Base-by-base conservation (phyloP, 352 stramenopile genomes). In the Globisporangium okanoganense region DNA sequence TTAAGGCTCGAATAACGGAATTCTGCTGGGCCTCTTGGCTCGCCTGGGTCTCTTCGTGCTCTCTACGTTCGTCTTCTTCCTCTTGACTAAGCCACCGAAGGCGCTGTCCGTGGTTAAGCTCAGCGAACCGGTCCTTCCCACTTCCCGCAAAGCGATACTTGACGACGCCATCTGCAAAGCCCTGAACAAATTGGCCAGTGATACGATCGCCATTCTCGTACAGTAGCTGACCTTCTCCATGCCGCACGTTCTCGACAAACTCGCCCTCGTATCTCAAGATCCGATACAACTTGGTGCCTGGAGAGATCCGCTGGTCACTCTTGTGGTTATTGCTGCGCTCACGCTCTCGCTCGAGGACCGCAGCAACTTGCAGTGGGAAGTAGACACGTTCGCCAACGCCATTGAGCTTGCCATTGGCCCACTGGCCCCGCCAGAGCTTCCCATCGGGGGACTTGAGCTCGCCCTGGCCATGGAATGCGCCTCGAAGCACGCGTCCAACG, bases 141-240 rank as follows among this genome's bases (percentile, higher is more conserved):
- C 69, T 70, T 1, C 61, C 53, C 1, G 58, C 60, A 20, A 90
- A 84, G 0, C 58, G 55, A 36, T 87, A 90, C 22, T 50, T 59
- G 1, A 69, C 78, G 2, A 82, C 43, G 0, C 83, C 83, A 14
- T 80, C 47, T 0, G 70, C 70, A 49, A 87, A 85, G 0, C 81
- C 81, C 4, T 75, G 57, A 0, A 64, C 60, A 31, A 90, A 91
- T 18, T 56, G 12, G 1, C 81, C 83, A 8, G 38, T 45, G 22
- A 93, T 44, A 29, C 61, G 70, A 47, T 82, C 72, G 1, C 83
- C 83, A n/a, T 89, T 90, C 20, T 78, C 70, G 44, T 76, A 88
- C 25, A 85, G 61, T 29, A 83, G 16, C 12, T 71, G 64, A 1
- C 81, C 85, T 13, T 58, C 43, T 1, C 83, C 81, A 14, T 92